Conservation (phyloP, 331 rosid species). For the Erythrophleum ivorense region DNA sequence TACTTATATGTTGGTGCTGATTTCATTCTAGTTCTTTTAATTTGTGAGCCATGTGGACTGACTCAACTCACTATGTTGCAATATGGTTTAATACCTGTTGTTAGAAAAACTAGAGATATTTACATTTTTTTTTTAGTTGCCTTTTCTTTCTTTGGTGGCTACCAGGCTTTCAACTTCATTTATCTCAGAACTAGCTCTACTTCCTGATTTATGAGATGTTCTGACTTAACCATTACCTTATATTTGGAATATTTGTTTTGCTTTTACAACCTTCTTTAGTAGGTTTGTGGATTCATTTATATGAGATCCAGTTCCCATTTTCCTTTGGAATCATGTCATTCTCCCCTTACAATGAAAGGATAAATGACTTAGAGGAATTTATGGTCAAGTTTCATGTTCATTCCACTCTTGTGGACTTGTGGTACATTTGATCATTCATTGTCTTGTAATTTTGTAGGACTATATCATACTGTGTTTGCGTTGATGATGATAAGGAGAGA, state of each 20-base stretch:
- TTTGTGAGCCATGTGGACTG: conserved; percentile 91
- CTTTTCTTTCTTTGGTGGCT: neutral
- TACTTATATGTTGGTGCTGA: conserved; percentile 87
- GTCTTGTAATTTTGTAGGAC: conserved; percentile 56
- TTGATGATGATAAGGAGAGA: conserved; percentile 67
- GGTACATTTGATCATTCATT: conserved; percentile 38
- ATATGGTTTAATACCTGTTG: conserved; percentile 84
- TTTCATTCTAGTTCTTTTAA: conserved; percentile 81
- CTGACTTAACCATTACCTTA: neutral
- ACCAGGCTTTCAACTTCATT: neutral
- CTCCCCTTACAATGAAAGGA: neutral
- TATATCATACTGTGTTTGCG: conserved; percentile 80
- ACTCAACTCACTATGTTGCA: conserved; percentile 89
- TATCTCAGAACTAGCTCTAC: neutral
- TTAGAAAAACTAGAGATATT: conserved; percentile 89
- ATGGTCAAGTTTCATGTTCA: neutral
- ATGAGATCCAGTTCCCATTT: neutral
- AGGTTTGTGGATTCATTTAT: too few relatives aligned
- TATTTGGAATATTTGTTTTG: neutral
- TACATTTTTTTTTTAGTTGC: conserved; percentile 9
- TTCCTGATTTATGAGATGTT: neutral
- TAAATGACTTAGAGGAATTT: neutral
- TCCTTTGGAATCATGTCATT: neutral
- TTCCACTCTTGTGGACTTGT: neutral
- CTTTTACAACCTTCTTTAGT: neutral